Percentiles rank a stretch among this genome's conserved stretches.
phyloP scores from a whole-genome alignment of 2,329 filamentous ascomycete genomes.

The Aspergillus tamarii region DNA sequence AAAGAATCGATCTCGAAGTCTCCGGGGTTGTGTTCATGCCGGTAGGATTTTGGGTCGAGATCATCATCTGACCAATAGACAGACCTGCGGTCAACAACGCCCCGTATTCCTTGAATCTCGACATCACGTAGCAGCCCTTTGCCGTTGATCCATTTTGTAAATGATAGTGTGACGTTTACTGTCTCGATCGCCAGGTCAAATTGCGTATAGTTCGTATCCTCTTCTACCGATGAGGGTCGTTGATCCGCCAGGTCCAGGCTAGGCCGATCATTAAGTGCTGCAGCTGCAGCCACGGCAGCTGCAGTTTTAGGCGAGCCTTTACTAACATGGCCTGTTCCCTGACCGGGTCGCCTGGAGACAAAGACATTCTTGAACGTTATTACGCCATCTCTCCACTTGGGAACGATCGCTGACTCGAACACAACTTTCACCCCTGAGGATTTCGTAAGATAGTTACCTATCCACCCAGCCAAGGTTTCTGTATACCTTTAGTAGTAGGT shows the following conservation, averaged over 20 bases:
- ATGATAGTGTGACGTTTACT: constrained; percentile 94
- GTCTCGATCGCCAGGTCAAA: constrained; percentile 95
- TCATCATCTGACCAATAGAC: constrained; percentile 71
- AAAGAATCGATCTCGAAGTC: constrained; percentile 98
- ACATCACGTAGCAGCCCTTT: constrained; percentile 90
- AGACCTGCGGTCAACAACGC: constrained; percentile 86
- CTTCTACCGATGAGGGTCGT: constrained; percentile 53
- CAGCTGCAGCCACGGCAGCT: constrained; percentile 81
- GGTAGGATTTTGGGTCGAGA: constrained; percentile 82
- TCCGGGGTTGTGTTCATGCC: constrained; percentile 83
- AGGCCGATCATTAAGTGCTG: constrained; percentile 53
- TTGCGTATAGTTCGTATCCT: constrained; percentile 96
- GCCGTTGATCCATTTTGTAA: constrained; percentile 98
- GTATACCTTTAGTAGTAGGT: constrained; percentile 21
- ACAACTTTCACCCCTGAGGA: constrained; percentile 92
- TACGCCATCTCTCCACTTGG: constrained; percentile 91
- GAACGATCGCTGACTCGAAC: constrained; percentile 97
- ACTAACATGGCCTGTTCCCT: constrained; percentile 77
- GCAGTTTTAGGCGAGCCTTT: constrained; percentile 87
- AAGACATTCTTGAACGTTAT: constrained; percentile 98
- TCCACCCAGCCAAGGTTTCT: constrained; percentile 91
- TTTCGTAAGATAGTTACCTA: constrained; percentile 93
- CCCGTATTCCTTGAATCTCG: constrained; percentile 89
- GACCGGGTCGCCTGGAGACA: constrained; percentile 86
- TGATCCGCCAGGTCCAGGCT: constrained; percentile 44